Evolutionary conservation across 176 grass and related monocot genomes (phyloP), one percentile per base, ranked within the genome.

Genomic region (Chloris gayana): DNA sequence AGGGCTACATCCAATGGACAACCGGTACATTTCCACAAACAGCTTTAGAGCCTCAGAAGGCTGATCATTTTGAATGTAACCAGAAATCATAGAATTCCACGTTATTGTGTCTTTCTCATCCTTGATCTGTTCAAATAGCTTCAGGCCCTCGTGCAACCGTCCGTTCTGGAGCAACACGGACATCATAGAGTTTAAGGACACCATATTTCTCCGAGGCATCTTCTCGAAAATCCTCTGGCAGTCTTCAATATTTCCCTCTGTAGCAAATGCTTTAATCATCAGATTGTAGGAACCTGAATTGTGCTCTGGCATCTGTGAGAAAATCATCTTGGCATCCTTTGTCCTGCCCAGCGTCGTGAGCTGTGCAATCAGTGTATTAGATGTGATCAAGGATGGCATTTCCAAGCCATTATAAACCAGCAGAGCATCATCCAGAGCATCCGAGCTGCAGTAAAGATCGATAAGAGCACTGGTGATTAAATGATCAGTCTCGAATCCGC

Each of bases 61-160:
- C 35, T 78, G 41, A 47, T 85, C 82, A 47, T 91, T 87, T 19
- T 87, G 89, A 82, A 87, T 69, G 10, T 85, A 87, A 19, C 85
- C 89, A 45, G 89, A 91, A 81, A 91, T 87, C 89, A 91, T 91
- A 9, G 89, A 87, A 32, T 90, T 90, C 88, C 88, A 87, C 24
- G 84, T 90, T 56, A 90, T 61, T 1, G 84, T 87, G 75, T 90
- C 63, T 68, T 24, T 75, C 57, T 83, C 85, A 11, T 87, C 76
- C 67, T 87, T 91, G 42, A 91, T 77, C 67, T 87, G 81, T 69
- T 91, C 82, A 64, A 91, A 88, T 2, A 88, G 27, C 62, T 91
- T 87, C 49, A 60, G 21, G 22, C 81, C 89, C 49, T 91, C 85
- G 58, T 84, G 81, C 53, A 91, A 62, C 72, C 76, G 79, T 6